A percentile compares a stretch with the other conserved stretches of the same genome.
Evolutionary conservation across 345 rosid species (phyloP).

Genomic region (Excoecaria cochinchinensis): DNA sequence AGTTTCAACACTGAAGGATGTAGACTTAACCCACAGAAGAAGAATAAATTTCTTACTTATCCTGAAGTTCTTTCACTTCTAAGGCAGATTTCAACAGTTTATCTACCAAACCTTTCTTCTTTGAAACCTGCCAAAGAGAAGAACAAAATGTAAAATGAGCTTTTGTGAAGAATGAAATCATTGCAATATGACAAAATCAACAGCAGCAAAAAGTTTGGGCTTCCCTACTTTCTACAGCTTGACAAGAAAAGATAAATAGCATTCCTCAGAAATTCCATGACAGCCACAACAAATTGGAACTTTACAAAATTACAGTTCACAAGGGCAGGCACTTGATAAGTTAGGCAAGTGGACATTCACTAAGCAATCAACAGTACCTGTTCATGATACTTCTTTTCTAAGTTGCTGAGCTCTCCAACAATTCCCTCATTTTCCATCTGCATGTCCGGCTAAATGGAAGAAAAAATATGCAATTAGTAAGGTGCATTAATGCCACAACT

Average conservation of each 20-base stretch:
- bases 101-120: constrained; percentile 65
- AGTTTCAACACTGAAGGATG: constrained; percentile 11
- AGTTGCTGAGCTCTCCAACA: constrained; percentile 48
- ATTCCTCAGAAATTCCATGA: not conserved
- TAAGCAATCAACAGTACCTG: constrained; percentile 54
- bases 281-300: not conserved
- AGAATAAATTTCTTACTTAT: constrained; percentile 50
- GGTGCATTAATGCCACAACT: constrained; percentile 2
- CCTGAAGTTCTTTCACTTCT: constrained; percentile 64
- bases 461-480: constrained; percentile 15
- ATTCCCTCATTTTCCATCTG: constrained; percentile 63
- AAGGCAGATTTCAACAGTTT: constrained; percentile 58
- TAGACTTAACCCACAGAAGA: constrained; percentile 21
- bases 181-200: constrained; percentile 18
- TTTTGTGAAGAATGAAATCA: not conserved
- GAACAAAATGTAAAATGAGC: constrained; percentile 7
- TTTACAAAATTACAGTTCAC: not conserved
- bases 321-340: not conserved
- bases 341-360: constrained; percentile 6
- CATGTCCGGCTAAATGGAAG: constrained; percentile 49
- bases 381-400: constrained; percentile 57
- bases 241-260: not conserved
- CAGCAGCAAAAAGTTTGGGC: constrained; percentile 6
- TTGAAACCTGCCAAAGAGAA: constrained; percentile 51
- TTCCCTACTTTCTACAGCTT: not conserved